Evolutionary conservation across 495 filamentous ascomycete species (phyloP), one percentile per base, ranked within the genome.

Genomic region (Penicillium coprophilum): DNA sequence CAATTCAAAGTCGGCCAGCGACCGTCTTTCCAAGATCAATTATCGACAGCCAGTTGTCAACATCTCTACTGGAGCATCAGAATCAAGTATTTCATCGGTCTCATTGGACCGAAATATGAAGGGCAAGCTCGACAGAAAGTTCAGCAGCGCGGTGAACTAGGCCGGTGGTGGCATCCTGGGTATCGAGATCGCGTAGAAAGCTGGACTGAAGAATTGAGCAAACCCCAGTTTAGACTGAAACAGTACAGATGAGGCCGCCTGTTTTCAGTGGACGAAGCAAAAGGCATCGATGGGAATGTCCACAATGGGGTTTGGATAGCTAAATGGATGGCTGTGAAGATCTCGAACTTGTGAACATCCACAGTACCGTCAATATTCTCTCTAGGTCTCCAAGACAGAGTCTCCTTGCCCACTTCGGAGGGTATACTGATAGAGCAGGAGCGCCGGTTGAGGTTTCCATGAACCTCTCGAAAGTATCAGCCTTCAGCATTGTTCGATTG

Each of bases 241-340:
- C 27, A 57, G 8, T 17, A 39, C 23, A 59, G 61, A 23, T 69
- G 65, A 66, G 8, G 50, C 1, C 45, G 38, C 2, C 53, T 72
- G 1, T 55, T 46, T 39, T 63, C 64, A 38, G 7, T 40, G 38
- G 28, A 23, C n/a, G 59, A 60, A 23, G 9, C 40, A 28, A 36
- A 11, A 11, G 45, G 10, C 46, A 2, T 53, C 31, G 57, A 65
- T 31, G 56, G 63, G 6, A 59, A 72, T 12, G 71, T 74, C 30
- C 71, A 74, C 50, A 71, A 70, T 34, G 71, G 65, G 10, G 71
- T 71, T 13, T 6, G 34, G 17, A 70, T 74, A 53, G 71, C 40
- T 75, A 64, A 66, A 44, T 59, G 19, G 57, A 56, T 10, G 38
- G 28, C 19, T 70, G 57, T 31, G 38, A 36, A 23, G 46, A 45